Evolutionary conservation across 2,329 filamentous ascomycete genomes (phyloP).

Genomic region (Nannizziopsis arthrosporioides): DNA sequence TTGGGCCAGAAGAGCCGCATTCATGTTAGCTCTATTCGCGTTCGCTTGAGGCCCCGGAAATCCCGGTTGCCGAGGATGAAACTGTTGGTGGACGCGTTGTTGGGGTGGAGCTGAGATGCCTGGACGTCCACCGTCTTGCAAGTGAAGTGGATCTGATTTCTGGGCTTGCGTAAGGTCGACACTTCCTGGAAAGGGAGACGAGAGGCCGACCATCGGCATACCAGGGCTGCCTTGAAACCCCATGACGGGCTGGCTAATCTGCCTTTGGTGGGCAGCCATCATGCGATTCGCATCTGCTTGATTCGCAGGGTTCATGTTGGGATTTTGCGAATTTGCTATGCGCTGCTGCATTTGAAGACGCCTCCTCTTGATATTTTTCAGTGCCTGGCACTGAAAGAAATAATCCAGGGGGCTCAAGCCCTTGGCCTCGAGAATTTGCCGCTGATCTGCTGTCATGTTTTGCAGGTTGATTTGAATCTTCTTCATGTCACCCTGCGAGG

Average conservation of each 20-base stretch:
- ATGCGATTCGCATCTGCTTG: slow-evolving; percentile 24
- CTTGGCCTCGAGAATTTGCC: slow-evolving; percentile 34
- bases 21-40: slow-evolving; percentile 28
- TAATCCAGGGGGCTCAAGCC: slow-evolving; percentile 41
- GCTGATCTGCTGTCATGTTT: slow-evolving; percentile 38
- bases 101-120: slow-evolving; percentile 51
- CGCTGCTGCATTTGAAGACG: slow-evolving; percentile 21
- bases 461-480: slow-evolving; percentile 38
- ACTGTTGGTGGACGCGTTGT: slow-evolving; percentile 34
- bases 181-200: slow-evolving; percentile 32
- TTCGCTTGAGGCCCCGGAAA: slow-evolving; percentile 28
- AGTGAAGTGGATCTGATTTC: slow-evolving; percentile 50
- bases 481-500: slow-evolving; percentile 36
- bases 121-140: slow-evolving; percentile 49
- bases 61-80: slow-evolving; percentile 28
- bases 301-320: slow-evolving; percentile 21
- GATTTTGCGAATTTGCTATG: slow-evolving; percentile 22
- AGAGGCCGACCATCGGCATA: slow-evolving; percentile 25
- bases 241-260: slow-evolving; percentile 34
- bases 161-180: slow-evolving; percentile 48
- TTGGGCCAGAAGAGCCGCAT: slow-evolving; percentile 33
- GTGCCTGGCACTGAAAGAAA: slow-evolving; percentile 41
- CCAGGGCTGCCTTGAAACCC: slow-evolving; percentile 21
- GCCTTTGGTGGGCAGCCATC: slow-evolving; percentile 31
- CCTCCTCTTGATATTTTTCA: slow-evolving; percentile 31